Evolutionary conservation across 345 rosid species (phyloP), one percentile per base, ranked within the genome.

Genomic region (Mallotus nudiflorus): DNA sequence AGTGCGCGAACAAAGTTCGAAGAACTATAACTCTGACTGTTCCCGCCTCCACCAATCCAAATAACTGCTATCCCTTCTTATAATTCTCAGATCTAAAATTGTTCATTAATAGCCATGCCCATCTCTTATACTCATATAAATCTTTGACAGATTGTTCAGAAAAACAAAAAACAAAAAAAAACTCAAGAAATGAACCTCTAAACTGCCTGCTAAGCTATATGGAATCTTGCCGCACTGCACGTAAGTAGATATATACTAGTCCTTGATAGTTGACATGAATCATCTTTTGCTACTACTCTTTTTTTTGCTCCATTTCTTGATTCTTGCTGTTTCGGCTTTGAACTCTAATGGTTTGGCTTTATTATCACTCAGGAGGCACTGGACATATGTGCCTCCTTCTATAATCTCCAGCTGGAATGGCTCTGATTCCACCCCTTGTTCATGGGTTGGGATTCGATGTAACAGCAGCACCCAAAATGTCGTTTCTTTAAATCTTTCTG

Each of bases 341-440:
- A 86, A 68, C 80, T 19, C 80, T 37, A 90, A 86, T 71, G 94
- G 88, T 54, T 62, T 74, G 51, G 49, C 87, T 49, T 73, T 91
- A 27, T 75, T 86, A 67, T 86, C 91, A 0, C 88, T 91, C 54
- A 49, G 69, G 73, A 78, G 75, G 46, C 84, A 70, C 69, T 85
- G 91, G 75, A 75, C 65, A 11, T 62, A 48, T 64, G 79, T 82
- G n/a, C 91, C 90, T 65, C 48, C 73, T 39, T 31, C 80, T 16
- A 42, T 88, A 24, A 59, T 68, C 39, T 85, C 86, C 2, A 73
- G 79, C 54, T 68, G 64, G 72, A 68, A 57, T 56, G 6, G 5
- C 10, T 68, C 72, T 55, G 72, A 68, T 57, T 56, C 70, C 2
- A 68, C 29, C 45, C 72, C 64, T 24, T 68, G 72, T 56, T 42